Percentiles rank a stretch among this genome's conserved stretches.
Conservation (phyloP, 495 filamentous ascomycete species). For the Niebla homalea region DNA sequence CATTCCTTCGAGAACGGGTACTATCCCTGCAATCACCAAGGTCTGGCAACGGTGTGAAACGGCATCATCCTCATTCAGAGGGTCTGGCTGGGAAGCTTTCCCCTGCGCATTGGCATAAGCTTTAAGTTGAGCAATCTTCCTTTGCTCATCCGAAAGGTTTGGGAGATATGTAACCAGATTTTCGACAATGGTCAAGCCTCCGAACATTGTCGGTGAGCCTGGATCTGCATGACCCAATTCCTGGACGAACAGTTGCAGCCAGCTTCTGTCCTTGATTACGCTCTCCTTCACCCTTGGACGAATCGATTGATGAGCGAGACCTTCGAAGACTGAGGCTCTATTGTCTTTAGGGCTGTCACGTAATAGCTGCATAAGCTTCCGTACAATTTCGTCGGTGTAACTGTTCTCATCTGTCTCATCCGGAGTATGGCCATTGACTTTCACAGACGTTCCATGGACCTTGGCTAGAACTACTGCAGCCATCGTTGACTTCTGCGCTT, state of each 20-base stretch:
- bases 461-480: conserved; percentile 83
- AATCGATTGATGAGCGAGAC: conserved; percentile 81
- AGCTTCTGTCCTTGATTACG: conserved; percentile 48
- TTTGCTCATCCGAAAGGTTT: conserved; percentile 75
- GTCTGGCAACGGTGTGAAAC: conserved; percentile 61
- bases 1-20: conserved; percentile 58
- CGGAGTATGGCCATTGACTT: conserved; percentile 7
- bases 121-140: conserved; percentile 78
- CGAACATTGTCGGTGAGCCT: conserved; percentile 58
- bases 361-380: conserved; percentile 67
- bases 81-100: conserved; percentile 44
- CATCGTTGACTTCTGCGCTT: conserved; percentile 48
- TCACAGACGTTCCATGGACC: conserved; percentile 31
- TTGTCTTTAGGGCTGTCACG: conserved; percentile 43
- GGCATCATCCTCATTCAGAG: conserved; percentile 57
- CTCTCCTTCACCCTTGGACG: conserved; percentile 72
- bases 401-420: conserved; percentile 35
- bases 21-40: conserved; percentile 61
- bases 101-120: conserved; percentile 77
- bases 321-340: conserved; percentile 64
- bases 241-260: conserved; percentile 54
- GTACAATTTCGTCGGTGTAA: conserved; percentile 60
- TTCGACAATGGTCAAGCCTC: conserved; percentile 65
- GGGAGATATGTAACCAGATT: conserved; percentile 78
- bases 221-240: conserved; percentile 32